These are phyloP conservation scores for Kluyveromyces aestuarii DNA, from an alignment of 805 yeast species.

Conservation along the genomic window DNA sequence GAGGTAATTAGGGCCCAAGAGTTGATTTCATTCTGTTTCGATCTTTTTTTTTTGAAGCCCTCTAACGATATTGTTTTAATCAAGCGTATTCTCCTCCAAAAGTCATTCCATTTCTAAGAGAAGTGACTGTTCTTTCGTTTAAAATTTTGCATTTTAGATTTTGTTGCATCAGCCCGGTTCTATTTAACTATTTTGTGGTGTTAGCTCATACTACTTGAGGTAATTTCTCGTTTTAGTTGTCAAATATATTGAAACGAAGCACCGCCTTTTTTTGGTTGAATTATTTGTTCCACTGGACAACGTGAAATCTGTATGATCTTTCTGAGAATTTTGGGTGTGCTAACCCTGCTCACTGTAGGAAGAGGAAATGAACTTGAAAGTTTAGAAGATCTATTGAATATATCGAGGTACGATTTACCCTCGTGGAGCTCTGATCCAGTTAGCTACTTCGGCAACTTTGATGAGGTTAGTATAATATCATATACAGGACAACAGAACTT, in stretches of 20 bases:
- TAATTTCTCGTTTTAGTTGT: neutral
- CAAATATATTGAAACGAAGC: neutral
- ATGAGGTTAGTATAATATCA: slow-evolving; percentile 15
- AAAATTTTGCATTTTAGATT: too few species aligned
- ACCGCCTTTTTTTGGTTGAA: neutral
- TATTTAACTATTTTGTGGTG: too few species aligned
- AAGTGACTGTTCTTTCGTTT: too few species aligned
- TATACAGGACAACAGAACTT: slow-evolving; percentile 28
- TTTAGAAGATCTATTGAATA: slow-evolving; percentile 10
- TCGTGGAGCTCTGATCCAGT: slow-evolving; percentile 1
- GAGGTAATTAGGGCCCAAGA: too few species aligned
- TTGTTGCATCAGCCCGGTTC: too few species aligned
- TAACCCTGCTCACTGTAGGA: neutral
- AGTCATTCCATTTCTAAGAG: too few species aligned
- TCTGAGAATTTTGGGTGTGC: neutral
- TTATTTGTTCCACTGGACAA: too few species aligned
- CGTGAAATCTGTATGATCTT: neutral
- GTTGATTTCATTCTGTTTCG: too few species aligned
- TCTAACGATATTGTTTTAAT: too few species aligned
- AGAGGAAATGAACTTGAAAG: slow-evolving; percentile 14
- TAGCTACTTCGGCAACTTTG: slow-evolving; percentile 13
- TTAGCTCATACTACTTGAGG: too few species aligned
- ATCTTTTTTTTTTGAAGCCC: too few species aligned
- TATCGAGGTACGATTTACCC: slow-evolving; percentile 8
- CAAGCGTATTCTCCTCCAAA: too few species aligned